Conservation (phyloP, 2,329 filamentous ascomycete species). For the Colletotrichum phormii region DNA sequence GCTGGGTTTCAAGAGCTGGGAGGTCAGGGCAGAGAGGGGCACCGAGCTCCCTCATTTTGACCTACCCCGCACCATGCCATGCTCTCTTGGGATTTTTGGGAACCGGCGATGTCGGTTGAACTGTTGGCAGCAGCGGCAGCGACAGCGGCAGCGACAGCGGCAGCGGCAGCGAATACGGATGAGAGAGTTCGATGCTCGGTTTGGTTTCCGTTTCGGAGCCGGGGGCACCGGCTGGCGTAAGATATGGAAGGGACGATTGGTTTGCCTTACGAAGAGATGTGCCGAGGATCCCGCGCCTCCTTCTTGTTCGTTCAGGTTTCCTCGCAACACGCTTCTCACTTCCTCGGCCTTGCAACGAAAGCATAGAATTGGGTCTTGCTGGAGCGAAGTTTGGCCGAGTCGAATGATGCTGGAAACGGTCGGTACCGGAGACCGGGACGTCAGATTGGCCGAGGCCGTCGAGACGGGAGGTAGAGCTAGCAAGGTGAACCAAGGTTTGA, state of each 20-base stretch:
- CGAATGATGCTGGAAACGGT: neutral
- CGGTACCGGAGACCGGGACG: conserved; percentile 20
- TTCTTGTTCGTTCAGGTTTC: neutral
- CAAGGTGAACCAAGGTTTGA: neutral
- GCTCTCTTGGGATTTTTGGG: neutral
- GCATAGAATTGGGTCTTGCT: neutral
- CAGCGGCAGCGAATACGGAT: neutral
- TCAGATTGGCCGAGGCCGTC: conserved; percentile 24
- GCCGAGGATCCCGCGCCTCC: conserved; percentile 31
- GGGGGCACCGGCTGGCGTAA: neutral
- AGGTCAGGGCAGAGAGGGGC: conserved; percentile 13
- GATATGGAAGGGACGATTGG: conserved; percentile 1
- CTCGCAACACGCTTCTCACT: neutral
- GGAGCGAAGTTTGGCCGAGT: neutral
- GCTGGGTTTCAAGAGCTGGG: conserved; percentile 30
- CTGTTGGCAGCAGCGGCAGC: neutral
- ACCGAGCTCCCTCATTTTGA: conserved; percentile 1
- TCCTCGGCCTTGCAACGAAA: neutral
- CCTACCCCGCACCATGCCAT: neutral
- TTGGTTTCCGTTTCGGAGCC: conserved; percentile 26
- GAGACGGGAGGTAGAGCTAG: neutral
- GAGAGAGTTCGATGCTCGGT: conserved; percentile 30
- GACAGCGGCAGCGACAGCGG: neutral
- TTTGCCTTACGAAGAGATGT: conserved; percentile 1
- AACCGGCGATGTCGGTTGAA: neutral